Conservation (phyloP, 345 rosid genomes). For the Aquilaria sinensis region DNA sequence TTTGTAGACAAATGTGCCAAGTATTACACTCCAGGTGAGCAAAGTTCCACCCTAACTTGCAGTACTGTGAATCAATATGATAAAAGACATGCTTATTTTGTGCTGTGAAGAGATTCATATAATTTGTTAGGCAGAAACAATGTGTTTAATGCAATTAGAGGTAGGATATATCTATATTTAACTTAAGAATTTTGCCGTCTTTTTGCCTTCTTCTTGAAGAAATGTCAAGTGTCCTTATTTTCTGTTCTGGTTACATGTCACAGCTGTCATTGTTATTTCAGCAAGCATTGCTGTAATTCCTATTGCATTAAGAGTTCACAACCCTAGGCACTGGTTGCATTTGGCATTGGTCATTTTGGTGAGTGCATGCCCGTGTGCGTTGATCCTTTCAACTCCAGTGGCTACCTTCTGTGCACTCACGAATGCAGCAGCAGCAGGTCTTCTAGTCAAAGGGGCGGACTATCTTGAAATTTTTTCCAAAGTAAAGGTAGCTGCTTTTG, state of each 20-base stretch:
- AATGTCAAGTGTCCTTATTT: neutral
- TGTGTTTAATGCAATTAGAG: no score
- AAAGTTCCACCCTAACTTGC: neutral
- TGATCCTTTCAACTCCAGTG: slow-evolving; percentile 88
- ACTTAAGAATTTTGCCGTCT: no score
- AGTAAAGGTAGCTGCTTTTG: slow-evolving; percentile 66
- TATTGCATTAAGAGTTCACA: slow-evolving; percentile 27
- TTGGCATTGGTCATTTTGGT: slow-evolving; percentile 83
- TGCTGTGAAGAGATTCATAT: no score
- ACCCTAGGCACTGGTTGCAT: slow-evolving; percentile 55
- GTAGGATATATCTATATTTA: no score
- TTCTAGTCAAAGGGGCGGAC: slow-evolving; percentile 82
- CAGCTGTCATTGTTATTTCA: slow-evolving; percentile 57
- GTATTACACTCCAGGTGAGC: slow-evolving; percentile 85
- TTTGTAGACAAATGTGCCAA: slow-evolving; percentile 62
- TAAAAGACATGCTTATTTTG: neutral
- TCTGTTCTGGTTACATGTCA: slow-evolving; percentile 13
- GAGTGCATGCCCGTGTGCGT: slow-evolving; percentile 93
- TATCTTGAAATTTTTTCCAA: slow-evolving; percentile 71
- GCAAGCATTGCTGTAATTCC: slow-evolving; percentile 61
- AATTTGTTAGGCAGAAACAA: no score
- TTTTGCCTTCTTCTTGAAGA: no score
- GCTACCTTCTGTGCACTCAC: slow-evolving; percentile 90
- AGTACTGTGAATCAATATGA: neutral
- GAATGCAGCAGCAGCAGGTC: slow-evolving; percentile 75